Percentiles rank a stretch among this genome's conserved stretches.
phyloP scores from a whole-genome alignment of 495 filamentous ascomycete genomes.

The Daldinia decipiens region DNA sequence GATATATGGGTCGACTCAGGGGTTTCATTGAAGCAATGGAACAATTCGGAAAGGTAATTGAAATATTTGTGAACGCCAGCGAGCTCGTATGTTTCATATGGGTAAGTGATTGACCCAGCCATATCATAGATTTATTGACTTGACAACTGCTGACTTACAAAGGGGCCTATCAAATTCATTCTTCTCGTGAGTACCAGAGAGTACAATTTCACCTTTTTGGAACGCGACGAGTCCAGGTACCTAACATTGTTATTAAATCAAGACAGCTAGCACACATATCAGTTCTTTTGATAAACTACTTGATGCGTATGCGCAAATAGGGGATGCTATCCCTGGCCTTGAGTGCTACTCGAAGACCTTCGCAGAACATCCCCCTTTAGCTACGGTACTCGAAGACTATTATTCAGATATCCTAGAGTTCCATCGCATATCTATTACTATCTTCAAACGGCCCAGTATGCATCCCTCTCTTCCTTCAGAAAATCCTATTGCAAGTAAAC shows the following conservation, averaged over 20 bases:
- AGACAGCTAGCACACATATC: not conserved
- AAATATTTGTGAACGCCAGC: not conserved
- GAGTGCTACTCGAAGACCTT: not conserved
- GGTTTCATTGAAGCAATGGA: conserved; percentile 3
- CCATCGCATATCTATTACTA: not conserved
- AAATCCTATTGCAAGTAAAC: not conserved
- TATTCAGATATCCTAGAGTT: not conserved
- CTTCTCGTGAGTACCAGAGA: not conserved
- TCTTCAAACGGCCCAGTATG: not conserved
- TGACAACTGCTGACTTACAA: not conserved
- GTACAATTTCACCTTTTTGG: not conserved
- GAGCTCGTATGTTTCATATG: not conserved
- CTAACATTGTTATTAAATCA: not conserved
- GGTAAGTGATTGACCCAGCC: not conserved
- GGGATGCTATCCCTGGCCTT: not conserved
- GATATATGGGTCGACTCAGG: not conserved
- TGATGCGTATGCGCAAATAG: not conserved
- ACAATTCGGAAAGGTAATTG: not conserved
- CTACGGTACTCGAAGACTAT: not conserved
- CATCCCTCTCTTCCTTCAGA: not conserved
- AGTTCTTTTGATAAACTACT: not conserved
- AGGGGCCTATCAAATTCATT: not conserved
- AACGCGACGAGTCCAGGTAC: too few species aligned
- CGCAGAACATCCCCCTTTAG: not conserved
- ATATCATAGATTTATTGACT: too few species aligned